phyloP scores from a whole-genome alignment of 495 filamentous ascomycete species.

The Xylaria castorea region DNA sequence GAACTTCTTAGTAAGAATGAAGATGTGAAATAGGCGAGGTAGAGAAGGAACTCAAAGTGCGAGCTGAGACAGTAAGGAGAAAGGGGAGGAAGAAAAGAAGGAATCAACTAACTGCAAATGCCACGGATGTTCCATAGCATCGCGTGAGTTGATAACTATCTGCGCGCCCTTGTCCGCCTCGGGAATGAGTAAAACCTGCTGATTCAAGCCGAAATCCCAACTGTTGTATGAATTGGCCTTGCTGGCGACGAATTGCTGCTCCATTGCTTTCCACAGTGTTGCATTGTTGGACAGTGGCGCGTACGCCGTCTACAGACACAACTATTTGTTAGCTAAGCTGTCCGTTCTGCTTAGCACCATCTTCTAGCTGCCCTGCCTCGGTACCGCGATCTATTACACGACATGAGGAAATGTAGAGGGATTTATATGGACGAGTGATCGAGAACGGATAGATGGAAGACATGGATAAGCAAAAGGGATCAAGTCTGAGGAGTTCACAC shows the following conservation, averaged over 20 bases:
- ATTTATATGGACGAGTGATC: neutral
- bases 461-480: neutral
- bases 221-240: slow-evolving; percentile 39
- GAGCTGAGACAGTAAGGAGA: neutral
- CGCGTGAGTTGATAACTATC: slow-evolving; percentile 71
- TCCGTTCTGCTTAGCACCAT: neutral
- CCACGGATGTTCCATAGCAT: slow-evolving; percentile 55
- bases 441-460: neutral
- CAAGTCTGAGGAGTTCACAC: neutral
- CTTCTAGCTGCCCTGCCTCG: neutral
- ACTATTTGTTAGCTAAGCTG: neutral
- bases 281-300: slow-evolving; percentile 35
- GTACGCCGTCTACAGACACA: slow-evolving; percentile 36
- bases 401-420: neutral
- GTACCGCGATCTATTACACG: neutral
- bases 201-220: slow-evolving; percentile 42
- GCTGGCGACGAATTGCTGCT: slow-evolving; percentile 38
- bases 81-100: neutral
- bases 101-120: slow-evolving; percentile 40
- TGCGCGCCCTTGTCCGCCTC: slow-evolving; percentile 69
- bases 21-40: neutral
- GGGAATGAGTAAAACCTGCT: slow-evolving; percentile 52
- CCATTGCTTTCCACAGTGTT: slow-evolving; percentile 40
- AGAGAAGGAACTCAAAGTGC: neutral
- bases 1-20: neutral